Conservation (phyloP, 169 alveolate genomes). For the Plasmodium relictum region DNA sequence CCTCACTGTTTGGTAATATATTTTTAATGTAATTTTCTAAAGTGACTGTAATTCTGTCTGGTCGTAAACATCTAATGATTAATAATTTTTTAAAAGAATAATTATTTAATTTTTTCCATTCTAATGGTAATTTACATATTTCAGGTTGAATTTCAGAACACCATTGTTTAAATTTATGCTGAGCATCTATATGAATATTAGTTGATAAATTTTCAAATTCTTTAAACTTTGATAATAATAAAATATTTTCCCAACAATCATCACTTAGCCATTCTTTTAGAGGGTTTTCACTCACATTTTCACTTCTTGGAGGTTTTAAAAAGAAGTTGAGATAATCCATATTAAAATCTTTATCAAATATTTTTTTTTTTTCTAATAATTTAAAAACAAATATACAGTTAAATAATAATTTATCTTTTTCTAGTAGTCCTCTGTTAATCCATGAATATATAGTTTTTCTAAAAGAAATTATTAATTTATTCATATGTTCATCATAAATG, state of each 20-base stretch:
- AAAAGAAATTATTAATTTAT: slow-evolving; percentile 89
- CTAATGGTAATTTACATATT: slow-evolving; percentile 95
- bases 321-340: slow-evolving; percentile 91
- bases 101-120: slow-evolving; percentile 95
- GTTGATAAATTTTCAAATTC: slow-evolving; percentile 94
- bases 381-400: slow-evolving; percentile 94
- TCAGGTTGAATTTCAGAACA: slow-evolving; percentile 96
- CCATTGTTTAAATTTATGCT: slow-evolving; percentile 97
- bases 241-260: slow-evolving; percentile 90
- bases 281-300: slow-evolving; percentile 93
- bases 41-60: slow-evolving; percentile 95
- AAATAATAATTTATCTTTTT: slow-evolving; percentile 95
- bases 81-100: slow-evolving; percentile 95
- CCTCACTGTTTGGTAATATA: slow-evolving; percentile 95
- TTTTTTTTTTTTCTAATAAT: slow-evolving; percentile 93
- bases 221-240: slow-evolving; percentile 91
- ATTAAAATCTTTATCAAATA: slow-evolving; percentile 89
- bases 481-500: slow-evolving; percentile 52
- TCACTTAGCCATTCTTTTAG: slow-evolving; percentile 95
- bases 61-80: slow-evolving; percentile 95
- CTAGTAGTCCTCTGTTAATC: slow-evolving; percentile 97
- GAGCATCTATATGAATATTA: slow-evolving; percentile 96
- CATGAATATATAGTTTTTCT: slow-evolving; percentile 95
- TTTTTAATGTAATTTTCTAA: slow-evolving; percentile 93
- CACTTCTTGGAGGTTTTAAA: slow-evolving; percentile 90